phyloP scores from a whole-genome alignment of 441 rosid species.

The Gossypium lobatum region DNA sequence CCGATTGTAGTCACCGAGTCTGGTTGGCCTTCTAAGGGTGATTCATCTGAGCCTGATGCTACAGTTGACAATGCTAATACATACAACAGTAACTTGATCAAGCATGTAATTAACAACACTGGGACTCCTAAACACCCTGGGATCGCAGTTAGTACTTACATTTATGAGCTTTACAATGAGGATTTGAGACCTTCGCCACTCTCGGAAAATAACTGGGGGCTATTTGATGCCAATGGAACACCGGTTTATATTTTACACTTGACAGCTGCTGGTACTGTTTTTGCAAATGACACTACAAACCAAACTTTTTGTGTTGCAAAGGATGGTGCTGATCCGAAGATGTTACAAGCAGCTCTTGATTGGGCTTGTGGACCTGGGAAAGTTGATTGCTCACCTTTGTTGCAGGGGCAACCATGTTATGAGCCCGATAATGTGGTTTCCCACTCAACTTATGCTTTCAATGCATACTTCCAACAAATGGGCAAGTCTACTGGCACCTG shows the following conservation, averaged over 20 bases:
- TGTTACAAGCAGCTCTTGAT: constrained; percentile 91
- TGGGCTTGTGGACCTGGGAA: constrained; percentile 99
- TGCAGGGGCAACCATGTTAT: constrained; percentile 76
- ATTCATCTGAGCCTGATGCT: constrained; percentile 59
- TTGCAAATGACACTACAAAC: constrained; percentile 89
- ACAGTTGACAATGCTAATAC: constrained; percentile 76
- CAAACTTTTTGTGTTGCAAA: constrained; percentile 81
- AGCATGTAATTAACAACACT: constrained; percentile 73
- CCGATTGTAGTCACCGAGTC: constrained; percentile 74
- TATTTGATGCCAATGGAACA: constrained; percentile 57
- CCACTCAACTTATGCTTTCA: constrained; percentile 80
- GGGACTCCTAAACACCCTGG: constrained; percentile 92
- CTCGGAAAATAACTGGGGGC: constrained; percentile 92
- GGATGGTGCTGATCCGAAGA: constrained; percentile 66
- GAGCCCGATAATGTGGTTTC: constrained; percentile 69
- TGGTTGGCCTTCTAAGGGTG: constrained; percentile 97
- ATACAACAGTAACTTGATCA: constrained; percentile 83
- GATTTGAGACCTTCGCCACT: constrained; percentile 56
- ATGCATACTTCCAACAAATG: constrained; percentile 76
- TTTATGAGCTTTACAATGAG: constrained; percentile 92
- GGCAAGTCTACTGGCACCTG: constrained; percentile 70
- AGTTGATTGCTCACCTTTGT: constrained; percentile 62
- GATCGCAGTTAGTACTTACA: constrained; percentile 58
- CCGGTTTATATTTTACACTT: constrained; percentile 68
- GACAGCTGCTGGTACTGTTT: constrained; percentile 69